Base-by-base conservation (phyloP, 129 eudicot species). In the Artemisia argyi region DNA sequence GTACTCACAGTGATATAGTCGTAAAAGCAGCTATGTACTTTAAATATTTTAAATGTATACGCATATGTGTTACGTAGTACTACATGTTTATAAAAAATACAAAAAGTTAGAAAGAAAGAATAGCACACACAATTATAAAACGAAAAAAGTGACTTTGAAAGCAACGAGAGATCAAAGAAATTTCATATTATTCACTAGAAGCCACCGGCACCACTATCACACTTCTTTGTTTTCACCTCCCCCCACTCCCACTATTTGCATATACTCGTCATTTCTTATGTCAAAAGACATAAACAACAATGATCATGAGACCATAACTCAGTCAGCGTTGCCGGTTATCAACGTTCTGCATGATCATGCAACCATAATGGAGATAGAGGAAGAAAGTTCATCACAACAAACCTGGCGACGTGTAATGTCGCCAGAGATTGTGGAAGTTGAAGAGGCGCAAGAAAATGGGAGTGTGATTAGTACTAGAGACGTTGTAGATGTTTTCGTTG, bases 341-440 rank as follows among this genome's bases (percentile, higher is more conserved):
- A 39, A 39, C 46, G 46, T 39, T 39, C 46, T 39, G 46, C 10
- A 39, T 39, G 46, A 39, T 39, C 46, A 39, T 39, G 46, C 46
- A 39, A 39, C 46, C 46, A 39, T 39, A 61, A 75, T 52, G 55
- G 76, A 69, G 62, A 83, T 74, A 67, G 83, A 71, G 66, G 82
- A 67, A 66, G 74, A 53, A 56, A 35, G 46, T 13, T 13, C 57
- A 0, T 49, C 75, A 1, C 46, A 61, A 57, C 75, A 73, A 16
- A 65, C 74, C 46, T 83, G 82, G 83, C 66, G 63, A 65, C 69
- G 60, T 76, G 75, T 80, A 28, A 73, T 81, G 81, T 83, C 95
- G 10, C 87, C 91, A 9, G 98, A 92, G 65, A 92, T 92, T 17
- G 95, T 81, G 11, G 98, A 92, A 78, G 72, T 89, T 62, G 85